Conservation (phyloP, 257 asterid species). For the Przewalskia tangutica region DNA sequence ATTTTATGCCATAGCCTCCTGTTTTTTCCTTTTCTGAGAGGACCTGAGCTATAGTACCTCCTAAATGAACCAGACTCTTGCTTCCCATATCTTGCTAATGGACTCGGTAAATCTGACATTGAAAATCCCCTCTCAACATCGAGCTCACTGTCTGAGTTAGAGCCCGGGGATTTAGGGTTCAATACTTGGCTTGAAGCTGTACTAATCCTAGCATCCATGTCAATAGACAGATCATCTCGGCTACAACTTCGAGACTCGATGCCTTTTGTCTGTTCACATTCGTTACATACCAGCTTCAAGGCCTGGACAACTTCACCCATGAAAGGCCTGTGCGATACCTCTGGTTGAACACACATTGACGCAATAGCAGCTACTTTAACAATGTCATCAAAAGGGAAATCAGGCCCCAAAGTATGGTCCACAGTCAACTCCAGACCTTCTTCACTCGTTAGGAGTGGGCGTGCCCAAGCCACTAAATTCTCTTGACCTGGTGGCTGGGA, state of each 20-base stretch:
- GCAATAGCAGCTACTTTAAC: conserved; percentile 91
- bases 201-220: conserved; percentile 23
- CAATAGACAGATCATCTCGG: conserved; percentile 34
- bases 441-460: conserved; percentile 56
- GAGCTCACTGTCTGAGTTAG: conserved; percentile 36
- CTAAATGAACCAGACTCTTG: conserved; percentile 41
- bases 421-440: conserved; percentile 52
- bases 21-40: conserved; percentile 34
- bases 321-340: conserved; percentile 84
- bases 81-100: conserved; percentile 26
- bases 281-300: conserved; percentile 60
- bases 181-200: conserved; percentile 16
- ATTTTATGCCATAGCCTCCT: conserved; percentile 53
- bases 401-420: conserved; percentile 51
- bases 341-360: conserved; percentile 90
- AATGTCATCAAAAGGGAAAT: conserved; percentile 46
- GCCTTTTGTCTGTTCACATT: conserved; percentile 43
- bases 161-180: conserved; percentile 30
- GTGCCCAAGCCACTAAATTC: conserved; percentile 86
- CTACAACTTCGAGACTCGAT: conserved; percentile 33
- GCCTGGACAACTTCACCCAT: conserved; percentile 99
- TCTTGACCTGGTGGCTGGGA: conserved; percentile 90
- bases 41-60: conserved; percentile 77
- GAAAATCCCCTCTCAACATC: conserved; percentile 71
- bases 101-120: conserved; percentile 51